Percentiles rank a stretch among this genome's conserved stretches.
phyloP scores from a whole-genome alignment of 495 filamentous ascomycete genomes.

The Letharia lupina region DNA sequence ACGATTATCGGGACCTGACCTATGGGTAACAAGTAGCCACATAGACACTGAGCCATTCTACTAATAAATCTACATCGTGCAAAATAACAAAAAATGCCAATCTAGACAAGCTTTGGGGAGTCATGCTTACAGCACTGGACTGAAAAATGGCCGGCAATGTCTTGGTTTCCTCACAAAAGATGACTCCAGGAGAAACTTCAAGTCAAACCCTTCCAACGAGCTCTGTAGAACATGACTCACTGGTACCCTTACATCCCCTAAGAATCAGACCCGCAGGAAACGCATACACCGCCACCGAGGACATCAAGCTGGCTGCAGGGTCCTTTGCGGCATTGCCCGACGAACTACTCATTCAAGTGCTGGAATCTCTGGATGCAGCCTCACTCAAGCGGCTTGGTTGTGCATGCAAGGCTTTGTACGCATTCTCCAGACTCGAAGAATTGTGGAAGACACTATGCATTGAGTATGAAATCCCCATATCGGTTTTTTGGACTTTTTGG shows the following conservation, averaged over 20 bases:
- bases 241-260: conserved; percentile 71
- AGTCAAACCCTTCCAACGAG: neutral
- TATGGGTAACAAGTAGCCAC: neutral
- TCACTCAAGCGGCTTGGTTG: conserved; percentile 60
- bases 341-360: conserved; percentile 65
- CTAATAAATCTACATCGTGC: neutral
- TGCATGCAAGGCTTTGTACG: conserved; percentile 84
- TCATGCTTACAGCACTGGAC: neutral
- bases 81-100: neutral
- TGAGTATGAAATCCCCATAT: conserved; percentile 53
- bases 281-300: conserved; percentile 56
- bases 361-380: conserved; percentile 63
- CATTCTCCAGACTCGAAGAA: conserved; percentile 77
- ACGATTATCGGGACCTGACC: neutral
- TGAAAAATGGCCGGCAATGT: neutral
- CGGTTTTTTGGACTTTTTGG: neutral
- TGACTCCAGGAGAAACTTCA: neutral
- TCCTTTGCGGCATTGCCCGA: conserved; percentile 61
- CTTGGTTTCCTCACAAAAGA: neutral
- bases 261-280: conserved; percentile 86
- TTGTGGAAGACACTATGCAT: conserved; percentile 84
- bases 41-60: neutral
- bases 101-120: neutral
- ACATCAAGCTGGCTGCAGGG: conserved; percentile 59
- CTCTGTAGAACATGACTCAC: neutral